Conservation (phyloP, 768 basidiomycete species). For the Peribolospora baueri region DNA sequence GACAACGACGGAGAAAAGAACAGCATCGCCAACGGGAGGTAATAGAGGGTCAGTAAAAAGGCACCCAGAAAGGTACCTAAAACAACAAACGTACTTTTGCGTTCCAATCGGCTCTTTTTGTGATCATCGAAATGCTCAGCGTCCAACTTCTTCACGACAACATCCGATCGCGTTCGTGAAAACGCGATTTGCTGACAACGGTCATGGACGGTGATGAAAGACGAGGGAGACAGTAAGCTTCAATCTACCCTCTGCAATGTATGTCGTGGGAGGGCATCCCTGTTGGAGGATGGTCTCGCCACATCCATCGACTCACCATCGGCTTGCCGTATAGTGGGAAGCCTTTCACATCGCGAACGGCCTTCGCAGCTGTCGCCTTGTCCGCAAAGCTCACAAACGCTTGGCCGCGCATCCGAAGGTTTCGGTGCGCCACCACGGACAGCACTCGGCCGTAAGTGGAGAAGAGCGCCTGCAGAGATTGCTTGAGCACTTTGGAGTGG, state of each 20-base stretch:
- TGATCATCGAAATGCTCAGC: slow-evolving; percentile 44
- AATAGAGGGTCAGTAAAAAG: no score
- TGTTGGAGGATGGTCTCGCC: background rate
- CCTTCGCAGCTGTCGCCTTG: slow-evolving; percentile 58
- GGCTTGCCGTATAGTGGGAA: slow-evolving; percentile 93
- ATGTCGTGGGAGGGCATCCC: background rate
- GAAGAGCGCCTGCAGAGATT: slow-evolving; percentile 67
- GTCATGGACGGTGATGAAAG: background rate
- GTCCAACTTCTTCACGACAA: slow-evolving; percentile 56
- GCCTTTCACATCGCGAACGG: slow-evolving; percentile 71
- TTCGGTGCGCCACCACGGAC: slow-evolving; percentile 83
- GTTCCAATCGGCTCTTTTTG: slow-evolving; percentile 43
- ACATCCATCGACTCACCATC: slow-evolving; percentile 36
- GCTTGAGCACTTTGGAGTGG: slow-evolving; percentile 43
- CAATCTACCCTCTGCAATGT: background rate
- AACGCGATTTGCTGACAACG: slow-evolving; percentile 68
- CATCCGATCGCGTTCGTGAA: slow-evolving; percentile 67
- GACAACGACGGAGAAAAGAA: no score
- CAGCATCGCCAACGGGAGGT: no score
- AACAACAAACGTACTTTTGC: slow-evolving; percentile 45
- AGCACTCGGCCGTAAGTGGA: slow-evolving; percentile 78
- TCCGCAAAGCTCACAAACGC: slow-evolving; percentile 84
- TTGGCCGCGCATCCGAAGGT: slow-evolving; percentile 93
- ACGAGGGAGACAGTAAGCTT: background rate
- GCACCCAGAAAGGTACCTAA: background rate